Base-by-base conservation (phyloP, 2,329 filamentous ascomycete species). In the Fusarium piperis region DNA sequence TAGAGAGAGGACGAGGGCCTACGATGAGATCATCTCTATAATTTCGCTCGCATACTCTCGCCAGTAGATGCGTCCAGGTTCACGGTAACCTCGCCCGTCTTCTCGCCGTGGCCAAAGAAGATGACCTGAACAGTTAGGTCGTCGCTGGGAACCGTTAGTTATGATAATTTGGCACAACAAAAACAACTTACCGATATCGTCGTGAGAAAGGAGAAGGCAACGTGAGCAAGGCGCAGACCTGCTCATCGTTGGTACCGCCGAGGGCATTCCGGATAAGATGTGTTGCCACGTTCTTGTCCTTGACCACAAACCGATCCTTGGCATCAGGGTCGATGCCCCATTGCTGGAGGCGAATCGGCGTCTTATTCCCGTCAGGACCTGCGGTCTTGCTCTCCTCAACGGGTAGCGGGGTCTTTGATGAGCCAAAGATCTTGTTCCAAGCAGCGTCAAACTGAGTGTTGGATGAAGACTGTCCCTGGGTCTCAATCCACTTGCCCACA, bases 71-170 rank as follows among this genome's bases (percentile, higher is more conserved):
- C 96, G 78, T 98, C 95, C 71, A 92, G 86, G 81, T 98, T 99
- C 64, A 97, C 81, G 6, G 92, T 89, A 6, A 98, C 92, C 70
- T 92, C 91, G 36, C 95, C 94, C 32, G 88, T 92, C 79, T 91
- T 91, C 59, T 91, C 85, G 36, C 92, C 90, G 74, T 97, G 90
- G 67, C 96, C 96, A 77, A 99, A 99, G 87, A 99, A 99, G 78
- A 99, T 97, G 68, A 99, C 96, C 81, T 99, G 94, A 16, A 99
- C 95, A 0, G 96, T 99, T 70, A 99, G 84, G 79, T 99, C 96
- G 79, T 99, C 96, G 74, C 94, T 95, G 46, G 7, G 52, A 77
- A 28, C 69, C 60, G 63, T 70, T 6, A 48, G 38, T 28, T 10
- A 20, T n/a, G 12, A 30, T 13, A 13, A 16, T 1, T 16, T 18